Evolutionary conservation across 1,139 yeast species (phyloP).

Genomic region (Blastobotrys proliferans): DNA sequence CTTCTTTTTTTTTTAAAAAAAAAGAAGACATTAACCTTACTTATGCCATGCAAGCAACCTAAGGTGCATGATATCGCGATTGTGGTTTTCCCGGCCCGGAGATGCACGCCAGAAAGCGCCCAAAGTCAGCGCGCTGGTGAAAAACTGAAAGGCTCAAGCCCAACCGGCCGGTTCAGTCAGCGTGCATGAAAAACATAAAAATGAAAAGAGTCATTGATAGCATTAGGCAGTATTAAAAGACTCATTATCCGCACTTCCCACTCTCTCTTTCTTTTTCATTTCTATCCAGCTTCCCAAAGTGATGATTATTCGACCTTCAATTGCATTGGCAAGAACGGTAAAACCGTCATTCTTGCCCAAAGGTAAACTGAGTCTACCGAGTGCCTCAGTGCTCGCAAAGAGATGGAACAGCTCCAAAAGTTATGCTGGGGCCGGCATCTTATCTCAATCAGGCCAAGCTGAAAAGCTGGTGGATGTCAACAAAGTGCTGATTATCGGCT

Average conservation of each 20-base stretch:
- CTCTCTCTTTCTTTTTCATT: conserved; percentile 4
- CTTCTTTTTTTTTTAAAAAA: no score
- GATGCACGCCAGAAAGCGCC: no score
- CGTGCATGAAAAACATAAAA: conserved; percentile 1
- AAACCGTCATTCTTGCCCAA: background rate
- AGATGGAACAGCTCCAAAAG: conserved; percentile 4
- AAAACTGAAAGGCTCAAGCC: no score
- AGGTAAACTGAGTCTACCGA: background rate
- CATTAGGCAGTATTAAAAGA: conserved; percentile 4
- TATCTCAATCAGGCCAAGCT: conserved; percentile 46
- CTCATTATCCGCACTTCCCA: background rate
- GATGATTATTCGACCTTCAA: conserved; percentile 12
- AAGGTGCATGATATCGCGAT: no score
- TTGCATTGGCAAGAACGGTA: conserved; percentile 11
- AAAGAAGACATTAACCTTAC: no score
- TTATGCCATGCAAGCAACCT: no score
- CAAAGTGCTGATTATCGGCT: conserved; percentile 89
- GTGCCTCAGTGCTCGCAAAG: background rate
- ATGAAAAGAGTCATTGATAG: conserved; percentile 4
- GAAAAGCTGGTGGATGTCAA: conserved; percentile 73
- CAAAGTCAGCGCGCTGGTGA: no score
- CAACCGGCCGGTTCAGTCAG: no score
- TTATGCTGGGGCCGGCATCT: conserved; percentile 55
- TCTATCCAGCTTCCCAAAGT: background rate
- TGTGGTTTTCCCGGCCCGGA: no score